Evolutionary conservation across 192 early-diverging fungal genomes (phyloP), one percentile per base, ranked within the genome.

Genomic region (Coemansia sp.): DNA sequence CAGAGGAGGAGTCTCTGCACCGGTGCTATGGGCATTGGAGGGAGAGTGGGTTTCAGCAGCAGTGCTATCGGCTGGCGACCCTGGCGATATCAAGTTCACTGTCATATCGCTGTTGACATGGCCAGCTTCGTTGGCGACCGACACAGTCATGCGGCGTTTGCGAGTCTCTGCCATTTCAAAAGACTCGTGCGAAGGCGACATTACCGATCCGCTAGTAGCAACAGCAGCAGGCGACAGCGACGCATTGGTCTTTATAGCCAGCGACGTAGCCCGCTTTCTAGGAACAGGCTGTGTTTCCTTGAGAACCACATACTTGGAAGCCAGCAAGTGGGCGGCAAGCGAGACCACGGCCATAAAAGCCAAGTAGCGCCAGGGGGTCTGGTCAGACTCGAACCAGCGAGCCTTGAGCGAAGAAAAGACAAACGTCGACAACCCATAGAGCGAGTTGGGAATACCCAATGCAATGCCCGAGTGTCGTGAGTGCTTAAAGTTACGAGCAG

Each of bases 381-480:
- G n/a, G 46, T 87, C 73, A 3, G 64, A 20, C 39, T 76, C 85
- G 60, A 88, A 89, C 65, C 76, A 87, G 22, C 65, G 70, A 3
- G 73, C 83, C 71, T 89, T 86, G 20, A 91, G 71, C 58, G 85
- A 81, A 0, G 90, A 87, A 62, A 88, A 91, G 33, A 89, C 76
- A 60, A 88, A 78, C 12, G 90, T 88, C 16, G 90, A 88, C 36
- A 91, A 75, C 5, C 88, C 90, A 71, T 88, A 89, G 47, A 82
- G 70, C 13, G 87, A 86, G 47, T 87, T 71, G 47, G 90, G 88
- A 1, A 87, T 63, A 22, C 88, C 87, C 76, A 91, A 69, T n/a
- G 88, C 88, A 40, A 90, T 44, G 36, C 89, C 89, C 11, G 77
- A 66, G 31, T 85, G 66, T 8, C 76, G 49, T 1, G 85, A 83